These are phyloP conservation scores for Peronospora farinosa DNA, from an alignment of 352 stramenopile genomes.

Conservation along the genomic window DNA sequence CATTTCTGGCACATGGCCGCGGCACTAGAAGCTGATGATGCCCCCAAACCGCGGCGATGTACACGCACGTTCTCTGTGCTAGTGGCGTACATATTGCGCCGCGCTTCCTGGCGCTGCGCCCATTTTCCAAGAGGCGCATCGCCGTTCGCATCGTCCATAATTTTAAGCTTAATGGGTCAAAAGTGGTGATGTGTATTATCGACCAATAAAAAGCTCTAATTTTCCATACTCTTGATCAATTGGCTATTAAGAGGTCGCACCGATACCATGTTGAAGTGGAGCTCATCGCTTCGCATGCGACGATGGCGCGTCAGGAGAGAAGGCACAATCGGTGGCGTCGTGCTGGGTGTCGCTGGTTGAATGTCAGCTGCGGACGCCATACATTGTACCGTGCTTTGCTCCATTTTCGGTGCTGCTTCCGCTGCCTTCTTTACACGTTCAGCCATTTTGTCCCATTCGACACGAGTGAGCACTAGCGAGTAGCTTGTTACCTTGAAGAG, in stretches of 20 bases:
- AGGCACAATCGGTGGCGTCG: slow-evolving; percentile 36
- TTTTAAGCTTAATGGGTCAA: not conserved
- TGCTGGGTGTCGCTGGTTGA: slow-evolving; percentile 40
- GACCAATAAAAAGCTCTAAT: slow-evolving; percentile 9
- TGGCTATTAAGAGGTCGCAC: slow-evolving; percentile 16
- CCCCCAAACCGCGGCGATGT: slow-evolving; percentile 35
- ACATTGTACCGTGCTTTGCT: slow-evolving; percentile 55
- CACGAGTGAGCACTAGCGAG: slow-evolving; percentile 32
- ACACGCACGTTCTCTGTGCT: slow-evolving; percentile 69
- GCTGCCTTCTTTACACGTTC: slow-evolving; percentile 39
- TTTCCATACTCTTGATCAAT: slow-evolving; percentile 12
- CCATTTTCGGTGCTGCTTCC: slow-evolving; percentile 35
- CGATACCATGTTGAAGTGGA: slow-evolving; percentile 13
- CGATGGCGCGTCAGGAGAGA: slow-evolving; percentile 34
- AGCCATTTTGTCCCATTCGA: slow-evolving; percentile 48
- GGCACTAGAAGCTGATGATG: slow-evolving; percentile 14
- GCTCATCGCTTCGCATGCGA: slow-evolving; percentile 11
- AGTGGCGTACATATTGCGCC: slow-evolving; percentile 80
- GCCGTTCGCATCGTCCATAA: slow-evolving; percentile 32
- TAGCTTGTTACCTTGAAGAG: slow-evolving; percentile 57
- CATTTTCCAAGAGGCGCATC: slow-evolving; percentile 55
- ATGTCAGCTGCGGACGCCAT: slow-evolving; percentile 54
- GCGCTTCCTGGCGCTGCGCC: slow-evolving; percentile 64
- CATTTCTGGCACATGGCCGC: slow-evolving; percentile 80
- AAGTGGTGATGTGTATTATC: slow-evolving; percentile 8